Evolutionary conservation across 768 basidiomycete genomes (phyloP), one percentile per base, ranked within the genome.

Genomic region (Termitomyces sp.): DNA sequence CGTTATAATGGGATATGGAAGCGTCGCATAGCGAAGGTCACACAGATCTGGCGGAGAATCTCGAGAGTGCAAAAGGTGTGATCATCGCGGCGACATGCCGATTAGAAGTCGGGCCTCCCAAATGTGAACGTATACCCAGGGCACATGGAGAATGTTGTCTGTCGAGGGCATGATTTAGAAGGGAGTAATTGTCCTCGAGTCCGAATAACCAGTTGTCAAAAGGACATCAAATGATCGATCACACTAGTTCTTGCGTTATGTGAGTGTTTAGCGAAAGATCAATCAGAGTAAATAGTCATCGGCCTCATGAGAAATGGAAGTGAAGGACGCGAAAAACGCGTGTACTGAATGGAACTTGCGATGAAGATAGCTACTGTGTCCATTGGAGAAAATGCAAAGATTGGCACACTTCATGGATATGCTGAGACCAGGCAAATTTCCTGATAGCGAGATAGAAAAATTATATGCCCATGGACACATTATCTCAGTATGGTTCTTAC

Each of bases 41-140:
- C 50, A 46, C 15, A 20, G 33, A 41, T 55, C 48, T 50, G 37
- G 42, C 27, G 30, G 58, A 27, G 27, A 41, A 30, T 53, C 52
- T 52, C n/a, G 1, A 24, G 50, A n/a, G 18, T n/a, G 20, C 18
- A 34, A 41, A 34, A 41, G 57, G 59, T 55, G 42, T 51, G 36
- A 33, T 18, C 16, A 42, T 54, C 30, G 27, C 37, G 53, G 50
- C 50, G 59, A 61, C 59, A 56, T 57, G 34, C 57, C 50, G 54
- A 55, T 52, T 61, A 60, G 62, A 61, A 63, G 62, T 20, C 31
- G n/a, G 24, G 52, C 51, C 34, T 27, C 56, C 59, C 37, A 44
- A 27, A 48, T 20, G 45, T 44, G 24, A 39, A 18, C 39, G 11
- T 15, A 52, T 39, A 36, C 16, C 12, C 34, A 36, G 36, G 22